phyloP scores from a whole-genome alignment of 75 land plant species.

The Pinus tabuliformis region DNA sequence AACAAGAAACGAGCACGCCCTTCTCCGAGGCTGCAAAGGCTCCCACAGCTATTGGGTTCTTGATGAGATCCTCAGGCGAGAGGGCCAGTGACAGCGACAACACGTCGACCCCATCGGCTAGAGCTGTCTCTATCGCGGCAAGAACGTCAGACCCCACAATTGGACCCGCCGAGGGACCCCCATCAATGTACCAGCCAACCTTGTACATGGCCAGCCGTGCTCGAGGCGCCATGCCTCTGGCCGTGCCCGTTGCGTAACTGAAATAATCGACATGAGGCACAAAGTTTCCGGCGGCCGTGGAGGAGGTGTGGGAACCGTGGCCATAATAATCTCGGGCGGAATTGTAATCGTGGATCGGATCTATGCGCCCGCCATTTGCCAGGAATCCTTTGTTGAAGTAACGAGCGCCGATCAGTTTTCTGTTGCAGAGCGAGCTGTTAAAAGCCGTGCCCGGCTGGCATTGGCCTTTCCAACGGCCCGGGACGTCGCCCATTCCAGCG shows the following conservation, averaged over 20 bases:
- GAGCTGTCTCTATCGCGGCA: slow-evolving; percentile 35
- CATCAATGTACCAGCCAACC: background rate
- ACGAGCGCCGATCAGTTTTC: slow-evolving; percentile 33
- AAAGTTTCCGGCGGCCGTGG: slow-evolving; percentile 29
- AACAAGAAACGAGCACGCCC: background rate
- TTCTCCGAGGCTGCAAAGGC: background rate
- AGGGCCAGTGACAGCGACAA: slow-evolving; percentile 4
- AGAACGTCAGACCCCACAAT: slow-evolving; percentile 42
- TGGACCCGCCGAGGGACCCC: slow-evolving; percentile 25
- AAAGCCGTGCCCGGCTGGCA: slow-evolving; percentile 14
- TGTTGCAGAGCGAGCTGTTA: slow-evolving; percentile 9
- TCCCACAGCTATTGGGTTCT: too few species aligned
- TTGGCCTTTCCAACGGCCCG: slow-evolving; percentile 14
- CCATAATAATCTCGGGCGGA: slow-evolving; percentile 34
- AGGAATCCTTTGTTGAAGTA: slow-evolving; percentile 11
- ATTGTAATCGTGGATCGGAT: background rate
- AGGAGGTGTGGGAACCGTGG: slow-evolving; percentile 44
- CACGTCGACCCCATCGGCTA: slow-evolving; percentile 35
- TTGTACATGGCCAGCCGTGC: slow-evolving; percentile 41
- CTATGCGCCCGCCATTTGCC: background rate
- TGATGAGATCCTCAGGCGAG: background rate
- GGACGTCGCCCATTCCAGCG: slow-evolving; percentile 5
- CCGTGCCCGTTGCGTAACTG: slow-evolving; percentile 35
- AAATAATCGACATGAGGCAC: slow-evolving; percentile 19
- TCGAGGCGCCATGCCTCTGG: slow-evolving; percentile 35